phyloP scores from a whole-genome alignment of 805 yeast species.

The Yarrowia sp. region DNA sequence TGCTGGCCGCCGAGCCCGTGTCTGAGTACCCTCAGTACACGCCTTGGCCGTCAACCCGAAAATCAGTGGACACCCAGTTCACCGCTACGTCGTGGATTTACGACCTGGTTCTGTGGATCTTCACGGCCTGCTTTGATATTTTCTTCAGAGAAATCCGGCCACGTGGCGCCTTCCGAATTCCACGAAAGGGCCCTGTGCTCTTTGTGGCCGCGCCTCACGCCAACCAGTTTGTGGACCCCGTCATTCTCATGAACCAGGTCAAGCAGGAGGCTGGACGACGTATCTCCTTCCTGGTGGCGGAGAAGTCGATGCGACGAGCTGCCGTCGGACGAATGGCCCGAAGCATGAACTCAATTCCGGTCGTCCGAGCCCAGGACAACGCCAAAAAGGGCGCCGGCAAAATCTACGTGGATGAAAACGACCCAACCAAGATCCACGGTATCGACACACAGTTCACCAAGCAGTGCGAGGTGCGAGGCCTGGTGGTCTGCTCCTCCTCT shows the following conservation, averaged over 20 bases:
- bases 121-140: slow-evolving; percentile 50
- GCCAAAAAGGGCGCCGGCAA: slow-evolving; percentile 65
- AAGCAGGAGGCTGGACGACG: slow-evolving; percentile 63
- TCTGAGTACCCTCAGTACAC: slow-evolving; percentile 25
- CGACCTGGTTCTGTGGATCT: slow-evolving; percentile 41
- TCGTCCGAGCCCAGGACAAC: slow-evolving; percentile 87
- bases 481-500: slow-evolving; percentile 72
- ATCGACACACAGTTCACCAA: slow-evolving; percentile 62
- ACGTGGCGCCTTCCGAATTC: slow-evolving; percentile 77
- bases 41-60: slow-evolving; percentile 18
- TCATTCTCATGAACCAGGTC: slow-evolving; percentile 79
- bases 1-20: slow-evolving; percentile 20
- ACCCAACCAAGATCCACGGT: slow-evolving; percentile 58
- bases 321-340: slow-evolving; percentile 76
- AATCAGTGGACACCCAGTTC: slow-evolving; percentile 29
- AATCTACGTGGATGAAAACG: slow-evolving; percentile 53
- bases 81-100: slow-evolving; percentile 35
- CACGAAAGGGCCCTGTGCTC: slow-evolving; percentile 75
- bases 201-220: slow-evolving; percentile 98
- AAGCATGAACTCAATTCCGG: slow-evolving; percentile 82
- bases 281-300: slow-evolving; percentile 82
- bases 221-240: slow-evolving; percentile 87
- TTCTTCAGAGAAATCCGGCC: slow-evolving; percentile 89
- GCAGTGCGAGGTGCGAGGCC: slow-evolving; percentile 63
- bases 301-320: slow-evolving; percentile 60